phyloP scores from a whole-genome alignment of 306 rosid genomes.

The Medicago lupulina region DNA sequence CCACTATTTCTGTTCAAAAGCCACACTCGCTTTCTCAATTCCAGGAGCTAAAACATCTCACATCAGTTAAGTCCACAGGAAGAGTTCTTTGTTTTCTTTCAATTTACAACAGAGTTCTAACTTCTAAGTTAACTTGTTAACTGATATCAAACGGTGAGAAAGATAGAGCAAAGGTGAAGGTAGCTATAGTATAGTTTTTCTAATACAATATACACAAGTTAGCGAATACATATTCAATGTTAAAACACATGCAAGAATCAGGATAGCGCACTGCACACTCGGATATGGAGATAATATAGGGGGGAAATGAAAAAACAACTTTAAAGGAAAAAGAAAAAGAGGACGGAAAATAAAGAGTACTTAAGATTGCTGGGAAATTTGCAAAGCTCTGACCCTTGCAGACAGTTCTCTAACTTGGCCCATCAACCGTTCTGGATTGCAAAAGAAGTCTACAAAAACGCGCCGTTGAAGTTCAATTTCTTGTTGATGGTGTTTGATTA shows the following conservation, averaged over 20 bases:
- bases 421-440: slow-evolving; percentile 90
- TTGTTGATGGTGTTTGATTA: slow-evolving; percentile 89
- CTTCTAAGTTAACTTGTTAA: background rate
- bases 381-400: slow-evolving; percentile 84
- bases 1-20: background rate
- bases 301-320: background rate
- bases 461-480: slow-evolving; percentile 89
- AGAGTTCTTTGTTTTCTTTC: background rate
- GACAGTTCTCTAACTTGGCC: slow-evolving; percentile 86
- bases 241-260: slow-evolving; percentile 22
- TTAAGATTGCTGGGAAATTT: slow-evolving; percentile 58
- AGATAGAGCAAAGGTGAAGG: background rate
- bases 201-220: slow-evolving; percentile 21
- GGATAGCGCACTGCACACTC: slow-evolving; percentile 1
- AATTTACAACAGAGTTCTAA: background rate
- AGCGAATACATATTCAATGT: slow-evolving; percentile 9
- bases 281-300: slow-evolving; percentile 1
- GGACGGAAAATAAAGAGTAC: background rate
- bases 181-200: background rate
- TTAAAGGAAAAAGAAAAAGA: background rate
- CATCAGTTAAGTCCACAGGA: background rate
- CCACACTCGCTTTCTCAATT: background rate
- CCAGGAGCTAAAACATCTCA: background rate
- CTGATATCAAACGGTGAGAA: background rate
- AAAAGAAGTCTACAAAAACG: slow-evolving; percentile 91